These are phyloP conservation scores for Populus tomentosa DNA, from an alignment of 441 rosid species.

Conservation along the genomic window DNA sequence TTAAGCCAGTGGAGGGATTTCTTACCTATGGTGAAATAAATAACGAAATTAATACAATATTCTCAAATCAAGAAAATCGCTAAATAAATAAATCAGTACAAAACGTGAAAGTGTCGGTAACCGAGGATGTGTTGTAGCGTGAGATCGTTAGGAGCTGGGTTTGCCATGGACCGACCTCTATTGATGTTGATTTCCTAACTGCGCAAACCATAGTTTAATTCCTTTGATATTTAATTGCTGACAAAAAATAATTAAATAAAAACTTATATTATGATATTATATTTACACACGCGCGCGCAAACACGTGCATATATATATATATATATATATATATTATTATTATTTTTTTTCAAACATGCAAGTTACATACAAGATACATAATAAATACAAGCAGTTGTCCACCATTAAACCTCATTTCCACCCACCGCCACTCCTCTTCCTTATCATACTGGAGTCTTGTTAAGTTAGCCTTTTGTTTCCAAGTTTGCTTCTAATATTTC, in stretches of 20 bases:
- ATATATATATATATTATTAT: too few species aligned
- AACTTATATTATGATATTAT: too few species aligned
- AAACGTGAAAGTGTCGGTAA: conserved; percentile 1
- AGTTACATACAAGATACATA: neutral
- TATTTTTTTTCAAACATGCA: neutral
- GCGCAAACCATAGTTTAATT: neutral
- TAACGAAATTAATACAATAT: too few species aligned
- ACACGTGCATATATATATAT: too few species aligned
- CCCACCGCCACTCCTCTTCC: conserved; percentile 14
- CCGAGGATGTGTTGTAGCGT: neutral
- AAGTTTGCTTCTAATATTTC: neutral
- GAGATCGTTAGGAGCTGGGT: neutral
- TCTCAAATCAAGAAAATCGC: neutral
- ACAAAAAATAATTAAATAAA: too few species aligned
- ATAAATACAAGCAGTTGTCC: conserved; percentile 1
- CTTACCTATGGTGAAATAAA: too few species aligned
- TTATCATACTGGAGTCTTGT: neutral
- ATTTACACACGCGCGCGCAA: too few species aligned
- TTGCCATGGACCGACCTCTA: neutral
- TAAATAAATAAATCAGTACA: neutral
- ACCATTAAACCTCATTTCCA: conserved; percentile 13
- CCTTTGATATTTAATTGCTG: neutral
- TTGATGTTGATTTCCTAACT: neutral
- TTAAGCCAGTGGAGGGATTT: neutral
- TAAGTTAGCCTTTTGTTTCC: neutral